phyloP scores from a whole-genome alignment of 2,329 filamentous ascomycete genomes.

The Apiospora marii region DNA sequence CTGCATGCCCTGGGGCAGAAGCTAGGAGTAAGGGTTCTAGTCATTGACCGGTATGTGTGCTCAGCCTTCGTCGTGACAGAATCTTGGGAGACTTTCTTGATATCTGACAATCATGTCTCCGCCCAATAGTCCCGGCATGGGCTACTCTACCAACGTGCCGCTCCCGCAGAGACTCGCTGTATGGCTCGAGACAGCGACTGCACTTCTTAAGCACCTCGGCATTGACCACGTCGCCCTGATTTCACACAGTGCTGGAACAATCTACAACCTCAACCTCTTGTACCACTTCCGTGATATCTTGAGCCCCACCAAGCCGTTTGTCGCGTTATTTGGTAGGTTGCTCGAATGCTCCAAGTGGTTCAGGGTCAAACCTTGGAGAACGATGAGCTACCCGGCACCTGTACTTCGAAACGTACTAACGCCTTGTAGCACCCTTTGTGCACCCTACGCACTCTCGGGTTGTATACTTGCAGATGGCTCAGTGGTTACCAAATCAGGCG shows the following conservation, averaged over 20 bases:
- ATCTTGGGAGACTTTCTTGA: conserved; percentile 44
- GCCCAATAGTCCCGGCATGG: conserved; percentile 42
- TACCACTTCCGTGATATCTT: conserved; percentile 36
- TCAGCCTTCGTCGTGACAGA: conserved; percentile 37
- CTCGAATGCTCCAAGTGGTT: not conserved
- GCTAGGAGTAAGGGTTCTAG: conserved; percentile 29
- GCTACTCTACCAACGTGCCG: conserved; percentile 41
- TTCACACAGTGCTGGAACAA: conserved; percentile 33
- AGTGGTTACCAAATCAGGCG: not conserved
- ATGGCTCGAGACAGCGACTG: conserved; percentile 42
- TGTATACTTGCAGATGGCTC: not conserved
- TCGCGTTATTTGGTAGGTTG: conserved; percentile 25
- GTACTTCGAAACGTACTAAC: not conserved
- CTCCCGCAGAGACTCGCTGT: conserved; percentile 34
- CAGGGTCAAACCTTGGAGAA: not conserved
- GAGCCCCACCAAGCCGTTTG: conserved; percentile 34
- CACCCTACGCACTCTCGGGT: not conserved
- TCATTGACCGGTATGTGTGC: conserved; percentile 40
- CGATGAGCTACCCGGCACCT: not conserved
- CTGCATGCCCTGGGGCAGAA: conserved; percentile 29
- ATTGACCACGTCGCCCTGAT: conserved; percentile 39
- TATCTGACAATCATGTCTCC: conserved; percentile 36
- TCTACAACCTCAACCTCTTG: conserved; percentile 36
- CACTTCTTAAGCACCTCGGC: conserved; percentile 43
- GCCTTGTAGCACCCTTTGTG: not conserved